Evolutionary conservation across 208 protist genomes (phyloP).

Genomic region (Trypanosomatidae sp.): DNA sequence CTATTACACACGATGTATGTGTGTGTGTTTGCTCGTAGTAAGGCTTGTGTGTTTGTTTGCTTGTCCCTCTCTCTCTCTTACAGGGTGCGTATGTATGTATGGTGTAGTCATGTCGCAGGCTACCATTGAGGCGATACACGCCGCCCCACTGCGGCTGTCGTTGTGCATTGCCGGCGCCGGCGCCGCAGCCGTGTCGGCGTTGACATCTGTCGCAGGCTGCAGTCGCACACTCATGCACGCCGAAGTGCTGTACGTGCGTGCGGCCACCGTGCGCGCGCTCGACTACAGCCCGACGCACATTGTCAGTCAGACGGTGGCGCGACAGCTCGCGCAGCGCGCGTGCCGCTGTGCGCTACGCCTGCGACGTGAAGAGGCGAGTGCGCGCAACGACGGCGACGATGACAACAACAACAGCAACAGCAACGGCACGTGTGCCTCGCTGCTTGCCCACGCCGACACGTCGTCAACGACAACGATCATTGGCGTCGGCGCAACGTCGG

Average conservation of each 20-base stretch:
- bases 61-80: background rate
- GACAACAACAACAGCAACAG: background rate
- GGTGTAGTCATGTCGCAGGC: slow-evolving; percentile 6
- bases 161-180: slow-evolving; percentile 40
- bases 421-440: background rate
- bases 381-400: background rate
- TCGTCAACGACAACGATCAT: background rate
- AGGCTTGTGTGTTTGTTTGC: slow-evolving; percentile 4
- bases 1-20: background rate
- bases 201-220: slow-evolving; percentile 38
- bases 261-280: slow-evolving; percentile 12
- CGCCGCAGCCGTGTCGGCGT: slow-evolving; percentile 12
- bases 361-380: background rate
- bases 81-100: background rate
- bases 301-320: slow-evolving; percentile 14
- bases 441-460: background rate
- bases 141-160: slow-evolving; percentile 14
- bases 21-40: background rate
- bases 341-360: slow-evolving; percentile 10
- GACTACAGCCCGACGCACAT: slow-evolving; percentile 20
- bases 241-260: slow-evolving; percentile 20
- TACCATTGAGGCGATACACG: slow-evolving; percentile 26
- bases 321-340: slow-evolving; percentile 49
- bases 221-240: slow-evolving; percentile 33
- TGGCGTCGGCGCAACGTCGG: slow-evolving; percentile 45